phyloP scores from a whole-genome alignment of 441 rosid genomes.

The Populus hybrid region DNA sequence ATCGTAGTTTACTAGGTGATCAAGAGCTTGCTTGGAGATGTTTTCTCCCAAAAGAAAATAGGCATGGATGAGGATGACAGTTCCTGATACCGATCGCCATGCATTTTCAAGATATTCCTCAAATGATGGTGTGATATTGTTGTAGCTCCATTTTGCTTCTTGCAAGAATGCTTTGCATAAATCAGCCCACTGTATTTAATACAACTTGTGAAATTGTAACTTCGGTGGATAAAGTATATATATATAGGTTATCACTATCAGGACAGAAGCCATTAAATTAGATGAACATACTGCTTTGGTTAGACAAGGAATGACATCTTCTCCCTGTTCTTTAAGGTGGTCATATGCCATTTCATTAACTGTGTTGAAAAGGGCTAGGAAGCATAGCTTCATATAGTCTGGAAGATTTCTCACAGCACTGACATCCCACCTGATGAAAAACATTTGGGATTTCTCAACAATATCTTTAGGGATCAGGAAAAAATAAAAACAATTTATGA shows the following conservation, averaged over 20 bases:
- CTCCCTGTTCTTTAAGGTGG: slow-evolving; percentile 28
- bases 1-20: slow-evolving; percentile 20
- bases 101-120: slow-evolving; percentile 38
- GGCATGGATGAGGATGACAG: slow-evolving; percentile 27
- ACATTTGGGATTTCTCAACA: background rate
- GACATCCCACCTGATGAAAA: slow-evolving; percentile 38
- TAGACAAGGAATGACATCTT: slow-evolving; percentile 25
- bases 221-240: background rate
- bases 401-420: slow-evolving; percentile 32
- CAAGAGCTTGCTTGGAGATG: slow-evolving; percentile 11
- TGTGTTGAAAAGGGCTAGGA: slow-evolving; percentile 37
- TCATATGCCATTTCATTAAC: slow-evolving; percentile 44
- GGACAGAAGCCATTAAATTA: background rate
- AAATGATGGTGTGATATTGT: slow-evolving; percentile 25
- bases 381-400: slow-evolving; percentile 41
- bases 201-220: too few species aligned
- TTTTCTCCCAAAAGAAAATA: slow-evolving; percentile 20
- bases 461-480: background rate
- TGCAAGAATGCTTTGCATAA: slow-evolving; percentile 33
- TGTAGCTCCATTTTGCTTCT: slow-evolving; percentile 43
- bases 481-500: background rate
- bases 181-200: slow-evolving; percentile 38
- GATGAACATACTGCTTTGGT: slow-evolving; percentile 25
- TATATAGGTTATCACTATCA: background rate
- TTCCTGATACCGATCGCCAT: slow-evolving; percentile 43